These are phyloP conservation scores for Phytophthora pini DNA, from an alignment of 352 stramenopile genomes.

Conservation along the genomic window DNA sequence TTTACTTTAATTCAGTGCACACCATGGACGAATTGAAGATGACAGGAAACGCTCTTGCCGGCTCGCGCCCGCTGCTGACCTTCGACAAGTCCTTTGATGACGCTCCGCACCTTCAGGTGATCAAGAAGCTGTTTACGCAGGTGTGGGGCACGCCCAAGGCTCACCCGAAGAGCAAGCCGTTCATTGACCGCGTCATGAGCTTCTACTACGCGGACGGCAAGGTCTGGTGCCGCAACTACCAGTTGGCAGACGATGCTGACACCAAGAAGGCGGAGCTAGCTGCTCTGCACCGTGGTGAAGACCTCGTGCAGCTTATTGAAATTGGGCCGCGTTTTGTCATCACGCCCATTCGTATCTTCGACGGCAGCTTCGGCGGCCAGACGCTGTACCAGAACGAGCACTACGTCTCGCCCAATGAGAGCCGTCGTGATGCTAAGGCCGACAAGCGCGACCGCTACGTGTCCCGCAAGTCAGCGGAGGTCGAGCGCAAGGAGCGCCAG, in stretches of 20 bases:
- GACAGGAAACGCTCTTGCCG: slow-evolving; percentile 98
- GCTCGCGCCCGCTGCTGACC: slow-evolving; percentile 96
- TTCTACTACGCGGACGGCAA: slow-evolving; percentile 95
- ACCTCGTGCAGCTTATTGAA: slow-evolving; percentile 97
- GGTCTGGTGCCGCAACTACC: slow-evolving; percentile 99
- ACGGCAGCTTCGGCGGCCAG: slow-evolving; percentile 98
- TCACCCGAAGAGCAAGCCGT: slow-evolving; percentile 99
- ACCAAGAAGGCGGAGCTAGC: slow-evolving; percentile 93
- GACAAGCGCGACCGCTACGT: slow-evolving; percentile 95
- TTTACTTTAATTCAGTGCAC: slow-evolving; percentile 83
- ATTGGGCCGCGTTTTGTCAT: slow-evolving; percentile 99
- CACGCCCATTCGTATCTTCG: slow-evolving; percentile 98
- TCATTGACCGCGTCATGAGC: slow-evolving; percentile 99
- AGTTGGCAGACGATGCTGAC: slow-evolving; percentile 85
- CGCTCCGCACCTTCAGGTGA: slow-evolving; percentile 92
- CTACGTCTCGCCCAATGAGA: slow-evolving; percentile 97
- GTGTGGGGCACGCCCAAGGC: slow-evolving; percentile 96
- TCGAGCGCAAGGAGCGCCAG: slow-evolving; percentile 76
- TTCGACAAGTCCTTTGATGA: slow-evolving; percentile 97
- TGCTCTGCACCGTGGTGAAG: slow-evolving; percentile 84
- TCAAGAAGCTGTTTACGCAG: slow-evolving; percentile 97
- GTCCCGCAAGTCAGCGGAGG: slow-evolving; percentile 88
- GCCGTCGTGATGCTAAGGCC: slow-evolving; percentile 87
- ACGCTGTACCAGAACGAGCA: slow-evolving; percentile 98
- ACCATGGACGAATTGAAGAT: slow-evolving; percentile 99